phyloP scores from a whole-genome alignment of 2,329 filamentous ascomycete species.

The Aspergillus pseudoviridinutans region DNA sequence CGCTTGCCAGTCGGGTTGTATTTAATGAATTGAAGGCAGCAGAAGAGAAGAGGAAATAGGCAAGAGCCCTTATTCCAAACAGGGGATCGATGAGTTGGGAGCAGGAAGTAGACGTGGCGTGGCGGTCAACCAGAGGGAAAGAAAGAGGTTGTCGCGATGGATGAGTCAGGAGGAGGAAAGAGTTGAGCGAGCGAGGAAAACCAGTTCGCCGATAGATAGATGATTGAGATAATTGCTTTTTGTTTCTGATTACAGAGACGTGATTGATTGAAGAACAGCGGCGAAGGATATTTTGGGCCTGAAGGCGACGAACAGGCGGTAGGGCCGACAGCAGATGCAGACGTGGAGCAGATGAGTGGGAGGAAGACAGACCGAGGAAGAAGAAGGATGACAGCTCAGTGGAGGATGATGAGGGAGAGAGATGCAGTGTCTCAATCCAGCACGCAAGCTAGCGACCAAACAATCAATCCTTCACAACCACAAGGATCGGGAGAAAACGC shows the following conservation, averaged over 20 bases:
- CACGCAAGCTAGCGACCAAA: slow-evolving; percentile 3
- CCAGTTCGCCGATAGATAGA: background rate
- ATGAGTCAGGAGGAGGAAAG: background rate
- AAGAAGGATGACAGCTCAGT: slow-evolving; percentile 17
- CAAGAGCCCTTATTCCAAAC: slow-evolving; percentile 6
- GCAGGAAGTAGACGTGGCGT: slow-evolving; percentile 8
- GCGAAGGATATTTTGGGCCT: background rate
- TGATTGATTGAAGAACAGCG: slow-evolving; percentile 2
- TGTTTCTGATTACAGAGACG: background rate
- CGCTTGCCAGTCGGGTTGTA: background rate
- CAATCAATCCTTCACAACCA: background rate
- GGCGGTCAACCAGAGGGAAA: background rate
- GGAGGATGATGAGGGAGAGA: background rate
- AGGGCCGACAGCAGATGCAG: slow-evolving; percentile 16
- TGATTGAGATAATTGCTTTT: background rate
- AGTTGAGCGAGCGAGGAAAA: background rate
- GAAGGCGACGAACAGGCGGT: slow-evolving; percentile 11
- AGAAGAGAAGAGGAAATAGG: background rate
- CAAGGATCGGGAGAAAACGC: slow-evolving; percentile 8
- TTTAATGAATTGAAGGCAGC: background rate
- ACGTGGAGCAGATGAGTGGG: slow-evolving; percentile 20
- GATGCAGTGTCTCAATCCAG: slow-evolving; percentile 9
- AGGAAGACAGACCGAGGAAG: slow-evolving; percentile 13
- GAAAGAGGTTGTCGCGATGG: background rate
- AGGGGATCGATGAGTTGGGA: slow-evolving; percentile 2